phyloP scores from a whole-genome alignment of 805 yeast species.

The Brettanomyces bruxellensis region DNA sequence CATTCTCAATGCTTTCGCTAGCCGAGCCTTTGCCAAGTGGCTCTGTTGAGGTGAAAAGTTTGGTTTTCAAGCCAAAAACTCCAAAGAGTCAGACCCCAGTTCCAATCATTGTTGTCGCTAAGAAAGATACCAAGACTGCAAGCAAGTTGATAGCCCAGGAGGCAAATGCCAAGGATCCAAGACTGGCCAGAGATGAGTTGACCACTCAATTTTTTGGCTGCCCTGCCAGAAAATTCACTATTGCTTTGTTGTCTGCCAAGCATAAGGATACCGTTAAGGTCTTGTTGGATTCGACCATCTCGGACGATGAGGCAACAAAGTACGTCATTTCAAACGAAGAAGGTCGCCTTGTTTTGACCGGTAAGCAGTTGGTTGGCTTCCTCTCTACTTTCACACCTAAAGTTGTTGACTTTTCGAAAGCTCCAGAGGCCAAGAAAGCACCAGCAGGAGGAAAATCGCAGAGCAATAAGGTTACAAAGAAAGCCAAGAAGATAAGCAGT shows the following conservation, averaged over 20 bases:
- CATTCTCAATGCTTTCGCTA: constrained; percentile 58
- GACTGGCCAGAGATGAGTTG: constrained; percentile 78
- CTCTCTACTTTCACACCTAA: constrained; percentile 44
- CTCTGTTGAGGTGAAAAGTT: constrained; percentile 54
- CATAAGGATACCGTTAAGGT: constrained; percentile 54
- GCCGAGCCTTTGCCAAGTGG: constrained; percentile 43
- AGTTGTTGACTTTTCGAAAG: constrained; percentile 46
- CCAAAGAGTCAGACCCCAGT: constrained; percentile 71
- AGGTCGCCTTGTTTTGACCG: constrained; percentile 41
- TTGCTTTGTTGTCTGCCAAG: constrained; percentile 36
- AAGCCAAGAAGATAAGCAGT: constrained; percentile 18
- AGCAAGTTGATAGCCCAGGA: constrained; percentile 53
- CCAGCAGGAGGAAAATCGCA: constrained; percentile 19
- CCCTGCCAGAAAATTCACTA: constrained; percentile 51
- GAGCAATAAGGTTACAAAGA: constrained; percentile 8
- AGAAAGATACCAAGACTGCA: constrained; percentile 63
- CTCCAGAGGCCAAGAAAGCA: constrained; percentile 29
- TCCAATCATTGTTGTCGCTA: constrained; percentile 75
- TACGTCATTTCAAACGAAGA: constrained; percentile 42
- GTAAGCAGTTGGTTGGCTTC: constrained; percentile 36
- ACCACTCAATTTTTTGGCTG: constrained; percentile 53
- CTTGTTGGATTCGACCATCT: constrained; percentile 45
- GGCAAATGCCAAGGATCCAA: constrained; percentile 72
- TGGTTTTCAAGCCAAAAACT: constrained; percentile 88
- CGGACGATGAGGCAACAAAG: constrained; percentile 27